Evolutionary conservation across 768 basidiomycete species (phyloP).

Genomic region (Serendipita sp.): DNA sequence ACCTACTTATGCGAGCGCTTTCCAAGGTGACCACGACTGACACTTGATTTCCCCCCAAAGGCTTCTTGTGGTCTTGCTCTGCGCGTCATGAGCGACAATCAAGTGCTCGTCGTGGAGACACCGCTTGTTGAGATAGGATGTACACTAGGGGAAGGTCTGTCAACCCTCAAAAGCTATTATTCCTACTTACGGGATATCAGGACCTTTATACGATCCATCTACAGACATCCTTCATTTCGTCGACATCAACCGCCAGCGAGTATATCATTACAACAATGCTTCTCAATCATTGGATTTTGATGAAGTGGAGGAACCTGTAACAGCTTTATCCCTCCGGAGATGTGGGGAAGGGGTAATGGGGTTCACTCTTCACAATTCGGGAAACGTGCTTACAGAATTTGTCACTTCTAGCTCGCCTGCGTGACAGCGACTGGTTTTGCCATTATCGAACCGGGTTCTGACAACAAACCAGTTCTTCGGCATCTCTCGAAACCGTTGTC

Average conservation of each 20-base stretch:
- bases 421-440: slow-evolving; percentile 44
- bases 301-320: slow-evolving; percentile 37
- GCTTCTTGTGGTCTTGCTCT: background rate
- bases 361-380: background rate
- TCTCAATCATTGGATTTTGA: slow-evolving; percentile 29
- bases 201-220: slow-evolving; percentile 43
- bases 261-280: slow-evolving; percentile 34
- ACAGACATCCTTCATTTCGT: slow-evolving; percentile 48
- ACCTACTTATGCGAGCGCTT: background rate
- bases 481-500: slow-evolving; percentile 40
- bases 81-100: background rate
- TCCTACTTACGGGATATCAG: slow-evolving; percentile 19
- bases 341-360: slow-evolving; percentile 30
- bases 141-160: slow-evolving; percentile 45
- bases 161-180: background rate
- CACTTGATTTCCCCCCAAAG: background rate
- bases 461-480: slow-evolving; percentile 18
- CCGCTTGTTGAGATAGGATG: slow-evolving; percentile 41
- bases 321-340: slow-evolving; percentile 40
- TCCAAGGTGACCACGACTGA: background rate
- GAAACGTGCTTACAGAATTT: slow-evolving; percentile 7
- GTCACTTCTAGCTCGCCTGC: slow-evolving; percentile 33
- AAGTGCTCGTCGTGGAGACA: slow-evolving; percentile 11
- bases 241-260: slow-evolving; percentile 42
- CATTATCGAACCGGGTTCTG: slow-evolving; percentile 27